Conservation (phyloP, 1,284 basidiomycete genomes). For the Trichosporon faecale region DNA sequence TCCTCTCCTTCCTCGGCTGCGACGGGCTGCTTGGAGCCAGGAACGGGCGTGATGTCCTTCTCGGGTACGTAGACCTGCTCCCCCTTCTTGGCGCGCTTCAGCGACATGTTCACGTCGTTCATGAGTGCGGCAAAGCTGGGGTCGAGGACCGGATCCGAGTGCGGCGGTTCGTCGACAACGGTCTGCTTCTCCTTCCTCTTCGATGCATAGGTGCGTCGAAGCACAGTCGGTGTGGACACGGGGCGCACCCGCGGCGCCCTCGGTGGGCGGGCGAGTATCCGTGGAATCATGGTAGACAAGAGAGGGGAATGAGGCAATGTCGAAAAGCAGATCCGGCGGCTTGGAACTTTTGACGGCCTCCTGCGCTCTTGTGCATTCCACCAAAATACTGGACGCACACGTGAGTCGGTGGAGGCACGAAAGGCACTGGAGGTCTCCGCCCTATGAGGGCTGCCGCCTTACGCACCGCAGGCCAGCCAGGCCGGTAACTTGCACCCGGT, state of each 20-base stretch:
- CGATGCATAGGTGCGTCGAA: background rate
- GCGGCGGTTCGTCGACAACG: background rate
- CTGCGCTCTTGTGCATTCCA: background rate
- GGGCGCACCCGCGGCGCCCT: background rate
- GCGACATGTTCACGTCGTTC: conserved; percentile 13
- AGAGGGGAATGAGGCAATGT: background rate
- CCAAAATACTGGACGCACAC: conserved; percentile 5
- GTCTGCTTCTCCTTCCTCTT: background rate
- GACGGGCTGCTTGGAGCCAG: background rate
- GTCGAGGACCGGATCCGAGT: conserved; percentile 11
- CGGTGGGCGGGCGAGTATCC: conserved; percentile 3
- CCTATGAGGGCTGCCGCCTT: background rate
- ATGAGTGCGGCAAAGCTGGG: conserved; percentile 16
- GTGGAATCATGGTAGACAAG: background rate
- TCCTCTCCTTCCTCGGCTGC: conserved; percentile 4
- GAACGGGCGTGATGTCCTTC: background rate
- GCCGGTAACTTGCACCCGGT: conserved; percentile 5
- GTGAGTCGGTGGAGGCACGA: conserved; percentile 1
- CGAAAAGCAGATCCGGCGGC: background rate
- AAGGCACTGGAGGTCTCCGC: too few relatives aligned
- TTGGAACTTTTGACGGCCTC: background rate
- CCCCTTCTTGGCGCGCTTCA: background rate
- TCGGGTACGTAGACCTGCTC: background rate
- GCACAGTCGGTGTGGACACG: background rate
- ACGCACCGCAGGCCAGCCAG: background rate